These are phyloP conservation scores for Aspergillus ochraceus DNA, from an alignment of 2,329 filamentous ascomycete species.

Conservation along the genomic window DNA sequence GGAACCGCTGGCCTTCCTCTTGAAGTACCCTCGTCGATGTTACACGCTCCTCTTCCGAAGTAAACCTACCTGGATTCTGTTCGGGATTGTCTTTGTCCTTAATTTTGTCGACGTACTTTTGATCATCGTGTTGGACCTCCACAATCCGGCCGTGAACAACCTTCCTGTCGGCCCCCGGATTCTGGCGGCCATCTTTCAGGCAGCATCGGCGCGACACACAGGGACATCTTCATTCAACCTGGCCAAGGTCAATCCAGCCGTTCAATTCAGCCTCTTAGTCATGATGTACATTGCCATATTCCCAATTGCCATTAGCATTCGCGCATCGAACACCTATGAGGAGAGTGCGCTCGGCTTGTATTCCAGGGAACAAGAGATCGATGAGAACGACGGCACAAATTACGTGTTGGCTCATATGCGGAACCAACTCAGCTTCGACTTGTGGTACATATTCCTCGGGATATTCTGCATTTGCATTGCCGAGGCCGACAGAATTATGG, in stretches of 20 bases:
- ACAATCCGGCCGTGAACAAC: constrained; percentile 50
- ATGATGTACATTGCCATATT: constrained; percentile 99
- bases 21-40: constrained; percentile 63
- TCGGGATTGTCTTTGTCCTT: constrained; percentile 51
- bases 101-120: constrained; percentile 59
- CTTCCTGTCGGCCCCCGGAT: constrained; percentile 48
- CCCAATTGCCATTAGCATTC: constrained; percentile 89
- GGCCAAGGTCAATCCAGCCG: constrained; percentile 52
- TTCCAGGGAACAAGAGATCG: constrained; percentile 30
- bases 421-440: constrained; percentile 64
- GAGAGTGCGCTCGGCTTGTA: constrained; percentile 63
- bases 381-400: constrained; percentile 30
- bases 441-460: constrained; percentile 64
- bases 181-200: constrained; percentile 61
- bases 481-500: constrained; percentile 43
- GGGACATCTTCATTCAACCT: constrained; percentile 55
- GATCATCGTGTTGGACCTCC: constrained; percentile 53
- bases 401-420: constrained; percentile 59
- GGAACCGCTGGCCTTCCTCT: constrained; percentile 54
- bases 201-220: constrained; percentile 50
- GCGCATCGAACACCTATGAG: constrained; percentile 68
- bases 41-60: constrained; percentile 64
- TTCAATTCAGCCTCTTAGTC: constrained; percentile 63
- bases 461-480: constrained; percentile 60
- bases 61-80: constrained; percentile 59